phyloP scores from a whole-genome alignment of 2,329 filamentous ascomycete species.

The Mariannaea sp. region DNA sequence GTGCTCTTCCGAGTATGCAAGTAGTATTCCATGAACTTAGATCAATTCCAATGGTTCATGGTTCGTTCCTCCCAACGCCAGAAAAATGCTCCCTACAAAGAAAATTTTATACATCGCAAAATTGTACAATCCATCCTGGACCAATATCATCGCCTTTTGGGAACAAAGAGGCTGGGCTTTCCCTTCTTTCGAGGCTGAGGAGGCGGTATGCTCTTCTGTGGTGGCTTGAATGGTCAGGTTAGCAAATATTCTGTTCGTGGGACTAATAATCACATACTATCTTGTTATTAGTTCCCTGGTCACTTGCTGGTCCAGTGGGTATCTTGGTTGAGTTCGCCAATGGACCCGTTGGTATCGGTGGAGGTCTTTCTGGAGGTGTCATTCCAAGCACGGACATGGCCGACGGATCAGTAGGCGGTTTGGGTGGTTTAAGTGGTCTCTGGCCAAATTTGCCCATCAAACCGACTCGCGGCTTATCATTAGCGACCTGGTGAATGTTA shows the following conservation, averaged over 20 bases:
- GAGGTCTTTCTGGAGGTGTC: conserved; percentile 51
- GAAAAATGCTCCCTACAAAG: conserved; percentile 20
- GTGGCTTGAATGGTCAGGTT: conserved; percentile 20
- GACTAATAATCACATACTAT: conserved; percentile 25
- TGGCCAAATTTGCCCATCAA: conserved; percentile 46
- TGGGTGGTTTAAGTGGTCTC: conserved; percentile 36
- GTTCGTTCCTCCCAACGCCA: conserved; percentile 28
- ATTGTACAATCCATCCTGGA: conserved; percentile 10
- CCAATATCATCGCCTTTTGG: conserved; percentile 41
- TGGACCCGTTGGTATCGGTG: conserved; percentile 33
- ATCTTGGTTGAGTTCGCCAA: conserved; percentile 21
- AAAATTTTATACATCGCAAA: conserved; percentile 14
- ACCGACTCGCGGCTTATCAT: conserved; percentile 39
- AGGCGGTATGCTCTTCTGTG: conserved; percentile 31
- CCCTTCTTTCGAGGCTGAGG: conserved; percentile 45
- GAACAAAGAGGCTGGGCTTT: conserved; percentile 52
- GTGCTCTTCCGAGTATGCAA: background rate
- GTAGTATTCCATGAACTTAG: background rate
- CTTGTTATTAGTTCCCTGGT: conserved; percentile 19
- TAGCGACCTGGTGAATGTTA: conserved; percentile 41
- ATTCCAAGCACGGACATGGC: conserved; percentile 58
- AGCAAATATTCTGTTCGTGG: conserved; percentile 16
- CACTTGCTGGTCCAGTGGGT: conserved; percentile 32
- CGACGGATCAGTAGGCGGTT: conserved; percentile 53
- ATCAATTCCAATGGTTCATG: background rate